Evolutionary conservation across 1,139 yeast genomes (phyloP).

Genomic region (Pichia sp.): DNA sequence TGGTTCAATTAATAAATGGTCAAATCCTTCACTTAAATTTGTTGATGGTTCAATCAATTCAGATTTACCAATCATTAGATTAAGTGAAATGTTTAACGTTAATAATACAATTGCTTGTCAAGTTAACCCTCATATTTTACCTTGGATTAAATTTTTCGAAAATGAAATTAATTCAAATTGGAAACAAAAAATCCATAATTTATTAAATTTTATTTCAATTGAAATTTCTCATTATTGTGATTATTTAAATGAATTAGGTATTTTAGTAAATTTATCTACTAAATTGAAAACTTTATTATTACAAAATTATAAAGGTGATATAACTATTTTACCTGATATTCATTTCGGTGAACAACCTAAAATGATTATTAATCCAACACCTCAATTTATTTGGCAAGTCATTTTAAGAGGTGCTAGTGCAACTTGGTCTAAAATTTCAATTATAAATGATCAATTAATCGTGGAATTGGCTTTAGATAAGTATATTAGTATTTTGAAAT

Average conservation of each 20-base stretch:
- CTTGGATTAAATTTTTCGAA: constrained; percentile 63
- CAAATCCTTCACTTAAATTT: constrained; percentile 70
- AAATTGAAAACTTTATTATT: constrained; percentile 68
- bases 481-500: constrained; percentile 61
- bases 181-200: constrained; percentile 47
- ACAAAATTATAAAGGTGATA: constrained; percentile 88
- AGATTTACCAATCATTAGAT: constrained; percentile 81
- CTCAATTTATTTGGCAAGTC: constrained; percentile 63
- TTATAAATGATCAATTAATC: constrained; percentile 81
- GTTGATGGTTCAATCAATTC: constrained; percentile 96
- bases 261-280: constrained; percentile 64
- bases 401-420: constrained; percentile 81
- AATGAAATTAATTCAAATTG: constrained; percentile 36
- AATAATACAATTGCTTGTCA: constrained; percentile 96
- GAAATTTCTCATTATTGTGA: constrained; percentile 77
- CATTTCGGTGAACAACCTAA: constrained; percentile 50
- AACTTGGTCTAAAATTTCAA: constrained; percentile 85
- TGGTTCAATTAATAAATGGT: constrained; percentile 69
- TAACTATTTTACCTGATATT: constrained; percentile 80
- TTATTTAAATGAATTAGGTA: constrained; percentile 65
- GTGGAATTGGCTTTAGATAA: constrained; percentile 82
- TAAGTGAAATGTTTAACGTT: constrained; percentile 93
- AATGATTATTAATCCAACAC: constrained; percentile 72
- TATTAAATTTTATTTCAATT: constrained; percentile 50
- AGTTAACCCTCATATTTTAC: constrained; percentile 94